Evolutionary conservation across 495 filamentous ascomycete species (phyloP), one percentile per base, ranked within the genome.

Genomic region (Podospora didyma): DNA sequence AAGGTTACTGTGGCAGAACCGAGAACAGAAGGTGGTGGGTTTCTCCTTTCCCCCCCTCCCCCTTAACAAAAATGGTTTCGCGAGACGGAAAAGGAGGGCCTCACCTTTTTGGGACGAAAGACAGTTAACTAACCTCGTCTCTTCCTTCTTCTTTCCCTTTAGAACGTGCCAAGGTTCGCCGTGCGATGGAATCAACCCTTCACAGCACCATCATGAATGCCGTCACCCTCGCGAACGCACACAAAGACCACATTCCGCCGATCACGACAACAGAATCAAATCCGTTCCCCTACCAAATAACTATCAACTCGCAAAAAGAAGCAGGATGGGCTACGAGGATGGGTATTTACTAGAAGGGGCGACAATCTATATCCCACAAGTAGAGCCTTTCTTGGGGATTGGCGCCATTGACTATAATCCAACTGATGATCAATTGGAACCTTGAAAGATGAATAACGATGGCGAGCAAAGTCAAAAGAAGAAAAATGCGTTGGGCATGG

Each of bases 221-320:
- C 59, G 79, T 97, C 20, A 84, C 82, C 46, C 85, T 86, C 28
- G 94, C 89, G 58, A 96, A 96, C 70, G 72, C 79, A 12, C 88
- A 96, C 63, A 96, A 95, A 69, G 90, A 96, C 65, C 94, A 98
- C 73, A 96, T 98, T 64, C 94, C 94, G 26, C 95, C 94, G 47
- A 97, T 98, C 56, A 97, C 91, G 22, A 93, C 89, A 7, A 92
- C 84, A 63, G 92, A 96, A 28, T 77, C 85, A 46, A 97, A 97
- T 66, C 92, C 95, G 0, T 98, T 98, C 68, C 93, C 94, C 3
- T 97, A 96, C 69, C 84, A 89, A 58, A 96, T 98, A 66, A 79
- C 89, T 21, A 80, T 97, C 34, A 91, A 61, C 48, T 55, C 50
- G 4, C 58, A 68, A 28, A 60, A 58, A 46, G 59, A 45, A 21